Evolutionary conservation across 257 asterid species (phyloP).

Genomic region (Penstemon davidsonii): DNA sequence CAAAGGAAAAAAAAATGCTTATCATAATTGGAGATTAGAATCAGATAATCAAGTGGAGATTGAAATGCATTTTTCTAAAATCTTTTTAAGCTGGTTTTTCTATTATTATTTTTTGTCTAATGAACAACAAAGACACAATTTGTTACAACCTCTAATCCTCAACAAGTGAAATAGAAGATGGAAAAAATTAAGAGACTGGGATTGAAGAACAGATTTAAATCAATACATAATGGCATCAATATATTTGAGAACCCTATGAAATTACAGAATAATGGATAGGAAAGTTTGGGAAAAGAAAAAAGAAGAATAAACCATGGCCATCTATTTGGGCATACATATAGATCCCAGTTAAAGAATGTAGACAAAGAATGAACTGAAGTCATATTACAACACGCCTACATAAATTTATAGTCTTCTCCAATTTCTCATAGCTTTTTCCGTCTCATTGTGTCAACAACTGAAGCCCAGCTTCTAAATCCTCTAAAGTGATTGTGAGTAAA

Average conservation of each 20-base stretch:
- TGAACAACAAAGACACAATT: not conserved
- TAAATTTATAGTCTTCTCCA: not conserved
- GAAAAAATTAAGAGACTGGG: not conserved
- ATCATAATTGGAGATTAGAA: too few species aligned
- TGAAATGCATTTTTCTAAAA: too few species aligned
- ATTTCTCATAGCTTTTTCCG: too few species aligned
- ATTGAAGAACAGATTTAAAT: not conserved
- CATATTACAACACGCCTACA: not conserved
- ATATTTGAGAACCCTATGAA: not conserved
- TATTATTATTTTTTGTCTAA: too few species aligned
- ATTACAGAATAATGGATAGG: not conserved
- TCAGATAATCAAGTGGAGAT: too few species aligned
- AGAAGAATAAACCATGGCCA: not conserved
- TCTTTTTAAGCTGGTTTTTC: too few species aligned
- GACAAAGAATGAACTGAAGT: not conserved
- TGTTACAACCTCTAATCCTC: not conserved
- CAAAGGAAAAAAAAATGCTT: too few species aligned
- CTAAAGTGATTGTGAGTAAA: constrained; percentile 63
- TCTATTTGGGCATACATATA: not conserved
- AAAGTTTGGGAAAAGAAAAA: not conserved
- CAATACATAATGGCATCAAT: not conserved
- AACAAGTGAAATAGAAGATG: not conserved
- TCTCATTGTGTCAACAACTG: constrained; percentile 49
- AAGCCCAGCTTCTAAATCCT: constrained; percentile 78
- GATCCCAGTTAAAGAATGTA: not conserved